Evolutionary conservation across 345 rosid genomes (phyloP), one percentile per base, ranked within the genome.

Genomic region (Heritiera littoralis): DNA sequence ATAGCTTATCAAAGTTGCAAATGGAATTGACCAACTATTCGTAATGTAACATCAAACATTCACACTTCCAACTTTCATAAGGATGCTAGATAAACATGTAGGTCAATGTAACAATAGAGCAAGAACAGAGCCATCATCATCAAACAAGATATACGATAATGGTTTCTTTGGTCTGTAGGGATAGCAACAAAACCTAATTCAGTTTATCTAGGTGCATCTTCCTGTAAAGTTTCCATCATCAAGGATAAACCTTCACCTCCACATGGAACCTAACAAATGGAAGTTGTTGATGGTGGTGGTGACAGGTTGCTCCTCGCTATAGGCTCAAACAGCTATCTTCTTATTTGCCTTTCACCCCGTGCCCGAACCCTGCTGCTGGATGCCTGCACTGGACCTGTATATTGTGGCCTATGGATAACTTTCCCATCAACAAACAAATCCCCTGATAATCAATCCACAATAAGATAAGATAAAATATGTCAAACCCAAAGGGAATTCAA

Each of bases 331-430:
- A 40, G 20, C 5, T 70, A 48, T 48, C 74, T 69, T 69, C 74
- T 69, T 9, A 52, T 30, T 13, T 51, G 28, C 75, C 60, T 71
- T 30, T 51, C 43, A 32, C 45, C 30, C 23, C 63, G 60, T 54
- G 63, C 74, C 23, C 74, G 74, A 48, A 70, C 15, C 58, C 63
- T 52, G 85, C 58, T 28, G 91, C 75, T 89, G 8, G 76, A 93
- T 76, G 91, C 87, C 74, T 89, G 54, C 89, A 15, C 84, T 82
- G 76, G 78, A 89, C 82, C 90, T 55, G 75, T 84, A 77, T 92
- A 94, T 54, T 91, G 94, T 52, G 97, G 98, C 86, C 98, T 90
- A 20, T 87, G 94, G 72, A 89, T 94, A 58, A 96, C 98, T 85
- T 94, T 94, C 49, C 98, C 99, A 75, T 96, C 92, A 15, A 90